Evolutionary conservation across 2,329 filamentous ascomycete genomes (phyloP).

Genomic region (Xylariaceae sp.): DNA sequence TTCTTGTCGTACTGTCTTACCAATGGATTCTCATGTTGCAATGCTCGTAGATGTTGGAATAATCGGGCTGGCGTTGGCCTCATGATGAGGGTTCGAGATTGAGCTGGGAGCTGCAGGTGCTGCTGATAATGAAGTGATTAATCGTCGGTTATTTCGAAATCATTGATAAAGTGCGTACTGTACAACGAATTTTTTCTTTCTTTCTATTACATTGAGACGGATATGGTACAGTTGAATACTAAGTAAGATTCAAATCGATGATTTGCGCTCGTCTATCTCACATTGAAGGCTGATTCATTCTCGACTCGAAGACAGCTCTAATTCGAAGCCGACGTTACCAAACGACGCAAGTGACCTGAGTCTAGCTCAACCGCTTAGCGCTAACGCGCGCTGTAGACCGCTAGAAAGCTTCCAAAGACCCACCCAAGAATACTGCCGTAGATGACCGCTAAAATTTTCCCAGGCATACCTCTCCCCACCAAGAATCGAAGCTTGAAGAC

Average conservation of each 20-base stretch:
- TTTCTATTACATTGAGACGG: too few species aligned
- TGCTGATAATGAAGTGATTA: not conserved
- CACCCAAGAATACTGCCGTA: conserved; percentile 38
- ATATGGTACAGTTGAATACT: too few species aligned
- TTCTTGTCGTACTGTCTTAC: conserved; percentile 42
- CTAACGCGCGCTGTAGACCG: not conserved
- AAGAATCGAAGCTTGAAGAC: too few species aligned
- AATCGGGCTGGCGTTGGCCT: conserved; percentile 34
- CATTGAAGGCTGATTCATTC: too few species aligned
- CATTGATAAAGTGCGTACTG: not conserved
- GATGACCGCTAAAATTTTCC: conserved; percentile 51
- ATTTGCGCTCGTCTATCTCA: too few species aligned
- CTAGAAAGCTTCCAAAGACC: not conserved
- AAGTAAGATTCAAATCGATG: too few species aligned
- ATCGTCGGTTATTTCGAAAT: not conserved
- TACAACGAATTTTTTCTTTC: too few species aligned
- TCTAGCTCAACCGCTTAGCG: too few species aligned
- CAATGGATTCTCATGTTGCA: conserved; percentile 83
- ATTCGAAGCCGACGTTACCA: too few species aligned
- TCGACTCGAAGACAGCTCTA: too few species aligned
- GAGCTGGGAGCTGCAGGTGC: not conserved
- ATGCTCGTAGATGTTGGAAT: conserved; percentile 49
- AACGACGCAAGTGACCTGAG: too few species aligned
- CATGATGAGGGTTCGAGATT: conserved; percentile 28
- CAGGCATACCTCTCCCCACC: conserved; percentile 11